A percentile compares a stretch with the other conserved stretches of the same genome.
These are phyloP conservation scores for Lichtheimia ramosa DNA, from an alignment of 371 early-diverging fungal genomes.

Conservation along the genomic window DNA sequence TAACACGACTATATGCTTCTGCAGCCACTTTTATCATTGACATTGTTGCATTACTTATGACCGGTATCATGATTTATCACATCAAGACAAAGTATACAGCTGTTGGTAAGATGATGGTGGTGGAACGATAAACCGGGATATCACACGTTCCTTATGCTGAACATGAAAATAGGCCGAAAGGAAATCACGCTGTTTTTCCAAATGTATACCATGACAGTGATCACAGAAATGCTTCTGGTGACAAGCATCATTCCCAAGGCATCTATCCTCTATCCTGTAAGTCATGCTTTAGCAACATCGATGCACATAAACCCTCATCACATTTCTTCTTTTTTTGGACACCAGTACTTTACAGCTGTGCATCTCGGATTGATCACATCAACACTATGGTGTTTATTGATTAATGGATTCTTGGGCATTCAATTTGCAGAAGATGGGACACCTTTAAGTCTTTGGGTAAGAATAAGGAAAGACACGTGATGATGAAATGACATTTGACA, in stretches of 20 bases:
- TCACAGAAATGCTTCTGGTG: constrained; percentile 78
- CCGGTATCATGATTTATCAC: constrained; percentile 87
- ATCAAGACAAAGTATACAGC: constrained; percentile 91
- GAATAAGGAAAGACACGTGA: constrained; percentile 5
- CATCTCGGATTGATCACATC: constrained; percentile 75
- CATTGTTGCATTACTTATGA: constrained; percentile 81
- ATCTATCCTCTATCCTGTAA: constrained; percentile 71
- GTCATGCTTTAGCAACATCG: constrained; percentile 6
- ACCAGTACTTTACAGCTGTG: constrained; percentile 75
- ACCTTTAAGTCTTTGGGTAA: constrained; percentile 57
- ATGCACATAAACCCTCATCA: neutral
- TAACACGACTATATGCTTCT: neutral
- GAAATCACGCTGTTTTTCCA: constrained; percentile 93
- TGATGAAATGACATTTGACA: constrained; percentile 1
- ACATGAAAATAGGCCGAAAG: constrained; percentile 63
- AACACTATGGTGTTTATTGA: constrained; percentile 78
- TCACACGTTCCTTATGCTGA: neutral
- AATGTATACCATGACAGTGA: constrained; percentile 67
- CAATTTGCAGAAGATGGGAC: constrained; percentile 95
- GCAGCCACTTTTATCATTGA: constrained; percentile 76
- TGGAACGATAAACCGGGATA: constrained; percentile 18
- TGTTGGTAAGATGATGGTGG: constrained; percentile 59
- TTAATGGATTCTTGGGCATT: constrained; percentile 91
- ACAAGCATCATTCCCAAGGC: constrained; percentile 82
- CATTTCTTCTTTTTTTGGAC: too few species aligned